Conservation (phyloP, 1,139 yeast genomes). For the Taiozyma sp. region DNA sequence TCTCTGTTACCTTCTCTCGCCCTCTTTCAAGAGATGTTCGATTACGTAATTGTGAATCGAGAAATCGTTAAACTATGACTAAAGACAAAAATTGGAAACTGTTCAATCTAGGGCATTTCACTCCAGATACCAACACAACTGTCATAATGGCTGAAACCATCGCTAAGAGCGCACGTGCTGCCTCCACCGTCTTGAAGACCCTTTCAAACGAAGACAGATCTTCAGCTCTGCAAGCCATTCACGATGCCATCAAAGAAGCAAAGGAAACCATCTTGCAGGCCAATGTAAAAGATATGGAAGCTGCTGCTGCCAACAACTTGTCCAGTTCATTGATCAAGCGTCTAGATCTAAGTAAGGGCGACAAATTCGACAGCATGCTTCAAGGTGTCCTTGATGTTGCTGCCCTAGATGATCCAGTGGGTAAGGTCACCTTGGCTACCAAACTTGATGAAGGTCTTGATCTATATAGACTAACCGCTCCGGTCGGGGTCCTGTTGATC, state of each 20-base stretch:
- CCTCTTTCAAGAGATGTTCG: neutral
- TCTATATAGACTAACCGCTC: conserved; percentile 80
- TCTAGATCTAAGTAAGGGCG: conserved; percentile 74
- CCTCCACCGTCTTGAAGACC: conserved; percentile 79
- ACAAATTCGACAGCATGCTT: conserved; percentile 88
- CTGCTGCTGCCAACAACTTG: conserved; percentile 55
- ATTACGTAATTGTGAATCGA: neutral
- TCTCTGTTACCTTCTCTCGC: too few relatives aligned
- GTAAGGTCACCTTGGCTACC: conserved; percentile 75
- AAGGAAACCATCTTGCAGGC: conserved; percentile 66
- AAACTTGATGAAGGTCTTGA: conserved; percentile 85
- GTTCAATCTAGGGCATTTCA: neutral
- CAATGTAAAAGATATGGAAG: conserved; percentile 68
- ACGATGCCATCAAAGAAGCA: conserved; percentile 55
- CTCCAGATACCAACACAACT: neutral
- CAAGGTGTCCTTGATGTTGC: conserved; percentile 95
- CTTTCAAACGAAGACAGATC: conserved; percentile 71
- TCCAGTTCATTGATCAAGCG: conserved; percentile 74
- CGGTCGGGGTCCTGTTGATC: conserved; percentile 89
- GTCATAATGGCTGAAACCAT: conserved; percentile 54
- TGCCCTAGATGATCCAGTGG: conserved; percentile 83
- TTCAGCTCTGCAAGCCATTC: conserved; percentile 64
- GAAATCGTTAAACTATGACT: neutral
- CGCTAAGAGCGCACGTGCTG: conserved; percentile 72
- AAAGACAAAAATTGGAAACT: neutral